A percentile compares a stretch with the other conserved stretches of the same genome.
Conservation (phyloP, 2,329 filamentous ascomycete genomes). For the Penicillium sp. region DNA sequence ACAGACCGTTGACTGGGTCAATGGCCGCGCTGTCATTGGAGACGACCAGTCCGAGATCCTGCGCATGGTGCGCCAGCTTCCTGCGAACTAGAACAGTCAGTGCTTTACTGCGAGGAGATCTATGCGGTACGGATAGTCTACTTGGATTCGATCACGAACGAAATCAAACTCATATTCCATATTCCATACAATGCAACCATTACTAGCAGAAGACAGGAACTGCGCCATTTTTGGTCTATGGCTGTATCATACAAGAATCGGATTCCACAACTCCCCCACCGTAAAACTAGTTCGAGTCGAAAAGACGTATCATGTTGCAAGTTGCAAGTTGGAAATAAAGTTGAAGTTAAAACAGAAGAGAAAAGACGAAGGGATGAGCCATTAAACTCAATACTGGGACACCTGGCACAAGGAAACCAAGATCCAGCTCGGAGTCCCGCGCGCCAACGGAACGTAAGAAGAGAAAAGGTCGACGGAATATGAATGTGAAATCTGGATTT, state of each 20-base stretch:
- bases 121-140: background rate
- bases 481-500: background rate
- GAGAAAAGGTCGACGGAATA: slow-evolving; percentile 4
- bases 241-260: slow-evolving; percentile 27
- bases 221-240: slow-evolving; percentile 13
- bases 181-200: slow-evolving; percentile 3
- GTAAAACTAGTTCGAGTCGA: slow-evolving; percentile 8
- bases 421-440: slow-evolving; percentile 29
- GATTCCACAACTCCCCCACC: slow-evolving; percentile 14
- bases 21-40: slow-evolving; percentile 67
- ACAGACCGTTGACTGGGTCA: slow-evolving; percentile 78
- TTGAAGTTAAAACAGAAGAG: slow-evolving; percentile 6
- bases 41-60: slow-evolving; percentile 83
- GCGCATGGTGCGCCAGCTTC: slow-evolving; percentile 58
- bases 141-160: background rate
- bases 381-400: slow-evolving; percentile 22
- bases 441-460: slow-evolving; percentile 12
- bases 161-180: slow-evolving; percentile 3
- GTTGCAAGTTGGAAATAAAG: slow-evolving; percentile 3
- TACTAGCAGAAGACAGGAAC: slow-evolving; percentile 7
- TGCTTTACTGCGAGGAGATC: background rate
- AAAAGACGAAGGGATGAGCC: slow-evolving; percentile 18
- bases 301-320: slow-evolving; percentile 12
- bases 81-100: slow-evolving; percentile 18
- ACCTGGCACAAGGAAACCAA: slow-evolving; percentile 19